These are phyloP conservation scores for Neurospora pannonica DNA, from an alignment of 495 filamentous ascomycete genomes.

Conservation along the genomic window DNA sequence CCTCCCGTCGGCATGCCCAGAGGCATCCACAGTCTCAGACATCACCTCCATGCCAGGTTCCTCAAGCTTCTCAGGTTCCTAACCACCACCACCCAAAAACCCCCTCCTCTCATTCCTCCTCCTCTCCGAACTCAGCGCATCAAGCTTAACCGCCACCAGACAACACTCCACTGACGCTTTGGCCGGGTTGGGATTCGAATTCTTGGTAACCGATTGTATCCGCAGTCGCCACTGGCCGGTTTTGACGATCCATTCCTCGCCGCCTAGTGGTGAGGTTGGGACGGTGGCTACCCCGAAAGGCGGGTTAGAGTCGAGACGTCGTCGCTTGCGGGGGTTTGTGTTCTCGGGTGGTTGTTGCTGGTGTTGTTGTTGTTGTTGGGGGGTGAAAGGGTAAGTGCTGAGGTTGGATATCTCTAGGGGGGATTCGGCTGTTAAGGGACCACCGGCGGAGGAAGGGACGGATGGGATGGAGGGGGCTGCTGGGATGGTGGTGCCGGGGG, in stretches of 20 bases:
- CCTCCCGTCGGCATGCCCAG: neutral
- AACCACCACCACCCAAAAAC: constrained; percentile 44
- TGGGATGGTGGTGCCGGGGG: constrained; percentile 14
- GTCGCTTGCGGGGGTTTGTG: neutral
- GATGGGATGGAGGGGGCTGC: constrained; percentile 3
- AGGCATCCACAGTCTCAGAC: neutral
- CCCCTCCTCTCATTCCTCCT: constrained; percentile 56
- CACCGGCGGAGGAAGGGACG: constrained; percentile 23
- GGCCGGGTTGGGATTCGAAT: constrained; percentile 12
- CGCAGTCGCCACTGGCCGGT: constrained; percentile 75
- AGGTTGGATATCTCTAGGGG: constrained; percentile 19
- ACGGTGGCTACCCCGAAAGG: constrained; percentile 16
- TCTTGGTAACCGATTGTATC: constrained; percentile 43
- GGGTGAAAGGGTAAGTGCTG: neutral
- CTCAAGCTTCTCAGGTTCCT: neutral
- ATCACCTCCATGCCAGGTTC: neutral
- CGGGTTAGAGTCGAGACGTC: constrained; percentile 20
- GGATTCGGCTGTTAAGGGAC: constrained; percentile 19
- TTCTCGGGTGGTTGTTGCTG: neutral
- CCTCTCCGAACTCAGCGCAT: constrained; percentile 59
- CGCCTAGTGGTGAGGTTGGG: neutral
- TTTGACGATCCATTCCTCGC: constrained; percentile 58
- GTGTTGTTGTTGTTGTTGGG: neutral
- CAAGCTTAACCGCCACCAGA: constrained; percentile 71
- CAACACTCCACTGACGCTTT: constrained; percentile 54